phyloP scores from a whole-genome alignment of 352 stramenopile species.

The Pythium volutum region DNA sequence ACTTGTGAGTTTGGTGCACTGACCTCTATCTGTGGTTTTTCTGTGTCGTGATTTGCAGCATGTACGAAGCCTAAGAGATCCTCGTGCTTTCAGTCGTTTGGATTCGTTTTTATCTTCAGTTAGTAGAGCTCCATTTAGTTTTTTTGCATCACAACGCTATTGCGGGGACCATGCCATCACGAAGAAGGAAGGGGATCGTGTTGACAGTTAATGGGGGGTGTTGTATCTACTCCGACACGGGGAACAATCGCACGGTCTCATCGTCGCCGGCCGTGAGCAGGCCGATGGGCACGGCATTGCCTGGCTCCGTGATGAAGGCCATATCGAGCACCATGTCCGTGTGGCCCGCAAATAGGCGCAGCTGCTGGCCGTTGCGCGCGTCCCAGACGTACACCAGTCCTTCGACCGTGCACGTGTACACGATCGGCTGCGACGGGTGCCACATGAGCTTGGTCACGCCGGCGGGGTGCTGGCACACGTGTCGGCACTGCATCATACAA shows the following conservation, averaged over 20 bases:
- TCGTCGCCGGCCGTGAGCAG: slow-evolving; percentile 84
- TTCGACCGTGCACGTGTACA: slow-evolving; percentile 89
- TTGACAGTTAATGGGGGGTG: slow-evolving; percentile 9
- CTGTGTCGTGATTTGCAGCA: slow-evolving; percentile 46
- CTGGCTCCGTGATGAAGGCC: slow-evolving; percentile 55
- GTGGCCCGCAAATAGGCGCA: slow-evolving; percentile 82
- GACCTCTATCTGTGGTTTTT: neutral
- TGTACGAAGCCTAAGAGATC: slow-evolving; percentile 76
- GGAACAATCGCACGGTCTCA: slow-evolving; percentile 77
- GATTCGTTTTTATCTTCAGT: slow-evolving; percentile 22
- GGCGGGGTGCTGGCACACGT: slow-evolving; percentile 83
- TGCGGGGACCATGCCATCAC: neutral
- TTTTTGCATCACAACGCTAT: neutral
- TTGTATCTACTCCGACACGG: slow-evolving; percentile 41
- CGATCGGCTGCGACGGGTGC: slow-evolving; percentile 81
- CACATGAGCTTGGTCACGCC: slow-evolving; percentile 91
- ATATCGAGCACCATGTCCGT: slow-evolving; percentile 93
- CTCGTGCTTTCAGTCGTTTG: slow-evolving; percentile 15
- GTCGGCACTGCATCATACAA: slow-evolving; percentile 53
- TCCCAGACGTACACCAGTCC: slow-evolving; percentile 91
- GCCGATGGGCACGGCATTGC: slow-evolving; percentile 36
- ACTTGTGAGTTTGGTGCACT: neutral
- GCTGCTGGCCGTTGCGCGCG: slow-evolving; percentile 75
- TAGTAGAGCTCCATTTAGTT: slow-evolving; percentile 30
- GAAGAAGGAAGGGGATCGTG: slow-evolving; percentile 4